Conservation (phyloP, 768 basidiomycete genomes). For the Boletus reticulatus region DNA sequence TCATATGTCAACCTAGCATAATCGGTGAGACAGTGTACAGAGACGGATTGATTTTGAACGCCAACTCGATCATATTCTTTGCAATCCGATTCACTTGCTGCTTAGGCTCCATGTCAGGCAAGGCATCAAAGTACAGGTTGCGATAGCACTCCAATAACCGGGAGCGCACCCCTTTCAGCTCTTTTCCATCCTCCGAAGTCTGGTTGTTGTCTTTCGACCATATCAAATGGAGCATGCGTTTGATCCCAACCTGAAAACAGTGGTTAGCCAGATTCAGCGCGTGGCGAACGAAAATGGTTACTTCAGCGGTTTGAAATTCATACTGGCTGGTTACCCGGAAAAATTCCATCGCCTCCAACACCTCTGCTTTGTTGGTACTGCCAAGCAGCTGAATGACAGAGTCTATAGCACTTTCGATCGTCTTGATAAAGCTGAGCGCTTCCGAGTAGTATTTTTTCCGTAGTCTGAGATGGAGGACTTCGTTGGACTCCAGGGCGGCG, state of each 20-base stretch:
- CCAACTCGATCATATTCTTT: constrained; percentile 96
- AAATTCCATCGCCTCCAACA: constrained; percentile 85
- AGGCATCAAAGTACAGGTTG: constrained; percentile 82
- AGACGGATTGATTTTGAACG: background rate
- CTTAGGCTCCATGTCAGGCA: constrained; percentile 72
- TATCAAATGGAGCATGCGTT: constrained; percentile 95
- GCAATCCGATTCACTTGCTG: constrained; percentile 89
- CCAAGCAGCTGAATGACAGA: constrained; percentile 76
- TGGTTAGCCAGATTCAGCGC: constrained; percentile 1
- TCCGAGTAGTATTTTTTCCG: constrained; percentile 87
- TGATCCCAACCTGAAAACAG: constrained; percentile 68
- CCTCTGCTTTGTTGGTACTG: constrained; percentile 81
- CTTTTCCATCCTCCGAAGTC: constrained; percentile 72
- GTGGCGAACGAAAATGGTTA: constrained; percentile 26
- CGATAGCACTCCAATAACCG: constrained; percentile 88
- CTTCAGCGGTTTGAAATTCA: constrained; percentile 74
- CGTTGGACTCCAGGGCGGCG: constrained; percentile 62
- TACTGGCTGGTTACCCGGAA: constrained; percentile 83
- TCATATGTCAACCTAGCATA: constrained; percentile 76
- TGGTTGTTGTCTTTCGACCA: constrained; percentile 93
- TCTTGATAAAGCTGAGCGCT: constrained; percentile 77
- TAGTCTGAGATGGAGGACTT: constrained; percentile 64
- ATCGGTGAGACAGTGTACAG: background rate
- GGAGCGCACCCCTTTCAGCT: constrained; percentile 85
- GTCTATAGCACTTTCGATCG: constrained; percentile 66